Conservation (phyloP, 257 asterid species). For the Misopates orontium region DNA sequence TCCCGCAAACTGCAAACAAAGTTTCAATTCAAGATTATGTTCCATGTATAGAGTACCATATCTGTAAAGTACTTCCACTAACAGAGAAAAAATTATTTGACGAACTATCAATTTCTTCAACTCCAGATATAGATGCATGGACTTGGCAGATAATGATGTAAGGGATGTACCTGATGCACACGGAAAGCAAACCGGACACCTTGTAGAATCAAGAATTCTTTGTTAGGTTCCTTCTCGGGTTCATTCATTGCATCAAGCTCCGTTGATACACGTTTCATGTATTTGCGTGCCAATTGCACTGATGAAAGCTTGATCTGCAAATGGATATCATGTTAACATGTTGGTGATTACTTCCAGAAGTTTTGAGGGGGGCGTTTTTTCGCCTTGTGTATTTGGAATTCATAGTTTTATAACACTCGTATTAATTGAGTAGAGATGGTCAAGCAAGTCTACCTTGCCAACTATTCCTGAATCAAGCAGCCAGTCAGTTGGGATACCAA, state of each 20-base stretch:
- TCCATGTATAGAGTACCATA: neutral
- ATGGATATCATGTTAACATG: neutral
- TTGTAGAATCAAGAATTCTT: constrained; percentile 85
- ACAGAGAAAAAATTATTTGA: neutral
- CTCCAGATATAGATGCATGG: neutral
- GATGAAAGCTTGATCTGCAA: constrained; percentile 94
- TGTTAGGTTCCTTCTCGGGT: constrained; percentile 86
- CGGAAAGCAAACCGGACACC: constrained; percentile 98
- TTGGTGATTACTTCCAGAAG: no score
- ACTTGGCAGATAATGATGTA: neutral
- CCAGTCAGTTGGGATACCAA: constrained; percentile 92
- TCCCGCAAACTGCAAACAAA: constrained; percentile 85
- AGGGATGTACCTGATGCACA: constrained; percentile 80
- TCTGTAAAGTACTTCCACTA: neutral
- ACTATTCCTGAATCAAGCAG: constrained; percentile 87
- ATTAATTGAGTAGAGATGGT: no score
- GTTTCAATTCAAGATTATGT: neutral
- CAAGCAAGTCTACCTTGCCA: constrained; percentile 66
- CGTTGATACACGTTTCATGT: constrained; percentile 92
- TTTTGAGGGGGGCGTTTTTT: no score
- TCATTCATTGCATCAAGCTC: constrained; percentile 85
- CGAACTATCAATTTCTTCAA: neutral
- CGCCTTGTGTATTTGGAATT: no score
- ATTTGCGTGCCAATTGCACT: constrained; percentile 79
- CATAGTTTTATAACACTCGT: no score